Percentiles rank a stretch among this genome's conserved stretches.
These are phyloP conservation scores for Sporothrix pseudoabietina DNA, from an alignment of 2,329 filamentous ascomycete genomes.

Conservation along the genomic window DNA sequence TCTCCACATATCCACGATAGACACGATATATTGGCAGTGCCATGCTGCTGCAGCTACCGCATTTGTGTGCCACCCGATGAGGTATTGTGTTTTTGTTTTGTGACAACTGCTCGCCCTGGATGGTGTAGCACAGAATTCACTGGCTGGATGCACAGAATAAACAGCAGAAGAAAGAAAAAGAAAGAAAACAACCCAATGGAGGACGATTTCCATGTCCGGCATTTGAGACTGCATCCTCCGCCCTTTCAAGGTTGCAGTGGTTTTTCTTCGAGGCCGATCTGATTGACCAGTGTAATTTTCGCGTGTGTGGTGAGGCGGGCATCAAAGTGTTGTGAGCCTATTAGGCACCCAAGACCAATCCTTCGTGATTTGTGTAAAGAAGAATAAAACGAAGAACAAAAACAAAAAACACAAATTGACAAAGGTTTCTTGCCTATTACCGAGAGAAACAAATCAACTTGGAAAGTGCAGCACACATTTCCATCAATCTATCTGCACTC, in stretches of 20 bases:
- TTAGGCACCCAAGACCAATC: constrained; percentile 1
- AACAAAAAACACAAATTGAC: not conserved
- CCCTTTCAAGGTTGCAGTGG: not conserved
- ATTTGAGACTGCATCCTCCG: not conserved
- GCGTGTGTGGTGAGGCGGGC: not conserved
- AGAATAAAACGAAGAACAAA: not conserved
- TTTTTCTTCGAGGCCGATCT: not conserved
- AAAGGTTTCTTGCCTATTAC: not conserved
- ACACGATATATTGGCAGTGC: not conserved
- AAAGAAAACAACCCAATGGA: not conserved
- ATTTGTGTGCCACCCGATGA: not conserved
- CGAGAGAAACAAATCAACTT: not conserved
- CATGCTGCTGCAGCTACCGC: not conserved
- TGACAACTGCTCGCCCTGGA: not conserved
- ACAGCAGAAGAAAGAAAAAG: not conserved
- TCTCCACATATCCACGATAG: not conserved
- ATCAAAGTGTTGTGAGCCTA: constrained; percentile 3
- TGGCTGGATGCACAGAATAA: not conserved
- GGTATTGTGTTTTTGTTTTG: too few relatives aligned
- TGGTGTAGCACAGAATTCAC: not conserved
- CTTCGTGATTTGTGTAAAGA: not conserved
- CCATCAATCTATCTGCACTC: not conserved
- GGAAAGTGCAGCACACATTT: not conserved
- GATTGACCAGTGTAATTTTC: not conserved
- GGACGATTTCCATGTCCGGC: not conserved